Evolutionary conservation across 768 basidiomycete genomes (phyloP).

Genomic region (Gloeophyllum trabeum): DNA sequence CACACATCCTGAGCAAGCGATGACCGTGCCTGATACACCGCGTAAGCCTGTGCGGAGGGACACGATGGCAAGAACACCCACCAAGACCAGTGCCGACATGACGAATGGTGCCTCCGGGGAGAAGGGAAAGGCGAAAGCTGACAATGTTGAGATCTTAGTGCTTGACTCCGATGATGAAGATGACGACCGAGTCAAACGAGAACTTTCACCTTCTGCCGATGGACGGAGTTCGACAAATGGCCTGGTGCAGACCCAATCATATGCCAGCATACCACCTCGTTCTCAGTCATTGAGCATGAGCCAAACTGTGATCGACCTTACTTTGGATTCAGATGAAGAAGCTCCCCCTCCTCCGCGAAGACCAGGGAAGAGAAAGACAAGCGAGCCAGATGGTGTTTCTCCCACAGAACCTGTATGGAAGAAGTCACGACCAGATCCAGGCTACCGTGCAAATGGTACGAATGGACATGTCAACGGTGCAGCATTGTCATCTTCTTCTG

Average conservation of each 20-base stretch:
- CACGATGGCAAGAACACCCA: constrained; percentile 11
- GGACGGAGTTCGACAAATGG: constrained; percentile 1
- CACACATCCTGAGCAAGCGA: constrained; percentile 33
- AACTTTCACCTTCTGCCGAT: constrained; percentile 55
- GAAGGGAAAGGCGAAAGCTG: constrained; percentile 34
- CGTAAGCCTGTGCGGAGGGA: constrained; percentile 6
- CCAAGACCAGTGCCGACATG: constrained; percentile 12
- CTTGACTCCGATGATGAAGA: constrained; percentile 66
- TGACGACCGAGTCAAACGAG: constrained; percentile 65
- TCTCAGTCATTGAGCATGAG: constrained; percentile 20
- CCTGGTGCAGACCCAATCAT: constrained; percentile 2
- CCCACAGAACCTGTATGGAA: constrained; percentile 69
- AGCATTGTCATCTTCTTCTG: not conserved
- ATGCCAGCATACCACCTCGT: constrained; percentile 3
- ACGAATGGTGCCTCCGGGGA: constrained; percentile 16
- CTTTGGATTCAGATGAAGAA: constrained; percentile 57
- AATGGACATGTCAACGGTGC: constrained; percentile 1
- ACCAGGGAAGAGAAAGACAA: constrained; percentile 48
- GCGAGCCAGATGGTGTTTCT: constrained; percentile 35
- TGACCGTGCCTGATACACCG: constrained; percentile 11
- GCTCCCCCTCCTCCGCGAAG: constrained; percentile 16
- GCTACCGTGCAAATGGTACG: not conserved
- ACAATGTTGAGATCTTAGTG: constrained; percentile 47
- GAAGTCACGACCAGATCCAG: constrained; percentile 33
- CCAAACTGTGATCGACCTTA: constrained; percentile 72